Evolutionary conservation across 331 rosid genomes (phyloP).

Genomic region (Acacia pycnantha): DNA sequence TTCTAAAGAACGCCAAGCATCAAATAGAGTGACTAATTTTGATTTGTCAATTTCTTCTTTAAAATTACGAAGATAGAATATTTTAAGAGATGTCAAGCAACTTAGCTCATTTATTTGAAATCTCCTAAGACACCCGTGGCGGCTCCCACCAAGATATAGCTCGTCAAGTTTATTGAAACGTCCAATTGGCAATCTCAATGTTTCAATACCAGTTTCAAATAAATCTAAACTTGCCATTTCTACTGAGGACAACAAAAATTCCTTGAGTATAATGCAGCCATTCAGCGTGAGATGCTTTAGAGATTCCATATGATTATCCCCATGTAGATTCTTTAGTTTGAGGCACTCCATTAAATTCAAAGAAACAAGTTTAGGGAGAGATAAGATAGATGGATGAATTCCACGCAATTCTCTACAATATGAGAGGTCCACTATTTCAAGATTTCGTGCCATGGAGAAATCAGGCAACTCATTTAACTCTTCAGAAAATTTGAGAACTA

Average conservation of each 20-base stretch:
- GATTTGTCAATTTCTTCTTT: not conserved
- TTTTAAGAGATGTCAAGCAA: too few relatives aligned
- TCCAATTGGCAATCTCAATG: too few relatives aligned
- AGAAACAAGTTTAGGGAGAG: not conserved
- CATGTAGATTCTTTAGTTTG: not conserved
- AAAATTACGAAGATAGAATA: rapidly evolving
- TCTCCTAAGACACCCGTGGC: too few relatives aligned
- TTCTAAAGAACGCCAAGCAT: not conserved
- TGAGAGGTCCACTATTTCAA: not conserved
- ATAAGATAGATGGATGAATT: constrained; percentile 3
- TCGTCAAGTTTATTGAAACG: too few relatives aligned
- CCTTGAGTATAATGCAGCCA: too few relatives aligned
- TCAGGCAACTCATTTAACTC: not conserved
- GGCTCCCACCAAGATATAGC: too few relatives aligned
- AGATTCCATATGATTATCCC: too few relatives aligned
- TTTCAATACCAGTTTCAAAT: too few relatives aligned
- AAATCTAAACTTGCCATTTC: too few relatives aligned
- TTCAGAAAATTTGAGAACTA: not conserved
- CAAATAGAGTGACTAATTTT: not conserved
- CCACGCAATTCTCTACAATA: not conserved
- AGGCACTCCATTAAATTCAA: rapidly evolving
- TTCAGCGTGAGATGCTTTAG: too few relatives aligned
- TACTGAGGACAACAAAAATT: too few relatives aligned
- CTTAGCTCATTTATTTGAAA: too few relatives aligned
- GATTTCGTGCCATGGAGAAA: not conserved